Evolutionary conservation across 768 basidiomycete genomes (phyloP), one percentile per base, ranked within the genome.

Genomic region (Pilatotrama ljubarskyi): DNA sequence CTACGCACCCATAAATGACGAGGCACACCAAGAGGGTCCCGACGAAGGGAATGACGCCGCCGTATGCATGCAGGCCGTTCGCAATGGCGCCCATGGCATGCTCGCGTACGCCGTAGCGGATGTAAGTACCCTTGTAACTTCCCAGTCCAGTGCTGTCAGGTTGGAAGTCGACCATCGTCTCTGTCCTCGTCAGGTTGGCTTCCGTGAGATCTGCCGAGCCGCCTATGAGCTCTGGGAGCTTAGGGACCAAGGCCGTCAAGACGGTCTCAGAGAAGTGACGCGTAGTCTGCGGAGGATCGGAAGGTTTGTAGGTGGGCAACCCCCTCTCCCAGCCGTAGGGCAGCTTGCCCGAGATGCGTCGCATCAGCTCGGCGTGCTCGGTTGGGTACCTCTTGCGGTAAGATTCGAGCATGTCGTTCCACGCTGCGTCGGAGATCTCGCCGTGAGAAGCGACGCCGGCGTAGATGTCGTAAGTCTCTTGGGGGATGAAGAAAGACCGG

Each of bases 31-130:
- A 74, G 88, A 97, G 97, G 32, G 95, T 98, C 58, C 89, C 92
- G 63, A 89, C 83, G 73, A 93, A 95, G 43, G 95, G 95, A 62
- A 96, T 84, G 69, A 95, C 85, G 67, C 85, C 92, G 61, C 95
- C 95, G 75, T 97, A 98, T 2, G 94, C 95, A 62, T 80, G 74
- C 62, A 95, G 73, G 72, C 95, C 95, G 73, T 97, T 97, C 65
- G 88, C 92, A 68, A 98, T 94, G 55, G 95, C 95, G 68, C 90
- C 91, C 95, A 97, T 98, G 66, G 81, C 95, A 75, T 98, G 95
- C 75, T 98, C 95, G 75, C 95, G 91, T 58, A 98, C 94, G 84
- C 95, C 95, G 78, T 91, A 98, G 55, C 95, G 90, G 73, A 98
- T 85, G 74, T 98, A 97, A 47, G 87, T 90, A 51, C 95, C 95